phyloP scores from a whole-genome alignment of 441 rosid species.

The Aquilaria agallochum region DNA sequence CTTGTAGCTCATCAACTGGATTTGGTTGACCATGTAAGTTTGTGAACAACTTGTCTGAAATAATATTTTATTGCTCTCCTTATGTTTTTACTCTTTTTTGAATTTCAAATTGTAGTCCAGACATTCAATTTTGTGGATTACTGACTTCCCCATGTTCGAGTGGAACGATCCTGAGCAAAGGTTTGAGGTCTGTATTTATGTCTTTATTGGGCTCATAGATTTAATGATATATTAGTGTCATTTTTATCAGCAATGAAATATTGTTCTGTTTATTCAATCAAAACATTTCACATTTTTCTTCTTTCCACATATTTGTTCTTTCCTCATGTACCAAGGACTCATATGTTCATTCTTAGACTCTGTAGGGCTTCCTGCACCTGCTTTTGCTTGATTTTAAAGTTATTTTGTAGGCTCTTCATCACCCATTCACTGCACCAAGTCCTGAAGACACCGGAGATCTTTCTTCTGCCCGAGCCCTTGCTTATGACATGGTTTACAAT shows the following conservation, averaged over 20 bases:
- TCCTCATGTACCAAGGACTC: no score
- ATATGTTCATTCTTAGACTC: neutral
- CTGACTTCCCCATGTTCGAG: slow-evolving; percentile 97
- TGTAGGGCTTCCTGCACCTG: neutral
- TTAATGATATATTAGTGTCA: no score
- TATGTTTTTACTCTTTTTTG: slow-evolving; percentile 13
- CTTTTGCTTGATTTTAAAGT: slow-evolving; percentile 2
- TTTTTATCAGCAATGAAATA: no score
- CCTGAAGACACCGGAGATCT: slow-evolving; percentile 87
- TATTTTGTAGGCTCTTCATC: slow-evolving; percentile 76
- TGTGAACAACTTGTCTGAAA: slow-evolving; percentile 8
- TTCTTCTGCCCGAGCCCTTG: slow-evolving; percentile 88
- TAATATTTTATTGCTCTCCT: slow-evolving; percentile 7
- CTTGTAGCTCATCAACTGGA: slow-evolving; percentile 65
- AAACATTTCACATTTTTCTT: no score
- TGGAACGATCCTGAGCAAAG: slow-evolving; percentile 90
- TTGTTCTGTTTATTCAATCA: no score
- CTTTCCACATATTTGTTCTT: no score
- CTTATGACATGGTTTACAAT: slow-evolving; percentile 97
- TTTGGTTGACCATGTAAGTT: slow-evolving; percentile 72
- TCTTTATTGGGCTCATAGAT: neutral
- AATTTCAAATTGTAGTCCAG: slow-evolving; percentile 45
- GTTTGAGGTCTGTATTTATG: slow-evolving; percentile 61
- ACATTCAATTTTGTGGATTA: slow-evolving; percentile 91
- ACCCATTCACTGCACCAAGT: slow-evolving; percentile 94